These are phyloP conservation scores for Fraxinus ornus DNA, from an alignment of 305 asterid genomes.

Conservation along the genomic window DNA sequence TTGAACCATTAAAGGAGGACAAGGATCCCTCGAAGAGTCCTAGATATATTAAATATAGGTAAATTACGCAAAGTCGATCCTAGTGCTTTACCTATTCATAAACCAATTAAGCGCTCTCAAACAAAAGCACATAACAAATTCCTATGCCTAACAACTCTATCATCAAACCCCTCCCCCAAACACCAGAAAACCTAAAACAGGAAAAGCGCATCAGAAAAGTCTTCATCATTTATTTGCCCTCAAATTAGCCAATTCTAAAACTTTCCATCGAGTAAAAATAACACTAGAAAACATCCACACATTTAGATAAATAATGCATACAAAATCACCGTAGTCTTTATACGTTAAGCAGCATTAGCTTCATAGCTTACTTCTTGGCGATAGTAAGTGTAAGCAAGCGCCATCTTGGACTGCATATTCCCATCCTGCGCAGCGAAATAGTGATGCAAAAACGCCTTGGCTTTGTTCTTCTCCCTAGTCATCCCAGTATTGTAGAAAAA, in stretches of 20 bases:
- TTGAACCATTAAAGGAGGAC: too few relatives aligned
- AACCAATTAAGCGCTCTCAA: too few relatives aligned
- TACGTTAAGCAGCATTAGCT: neutral
- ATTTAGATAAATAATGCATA: neutral
- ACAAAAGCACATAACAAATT: too few relatives aligned
- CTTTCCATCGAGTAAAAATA: neutral
- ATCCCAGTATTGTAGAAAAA: slow-evolving; percentile 75
- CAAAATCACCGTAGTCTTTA: neutral
- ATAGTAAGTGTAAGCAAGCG: slow-evolving; percentile 63
- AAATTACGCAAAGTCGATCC: too few relatives aligned
- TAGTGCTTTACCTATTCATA: too few relatives aligned
- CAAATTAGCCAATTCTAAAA: neutral
- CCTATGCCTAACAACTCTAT: neutral
- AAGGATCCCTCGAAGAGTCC: too few relatives aligned
- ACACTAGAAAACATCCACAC: neutral
- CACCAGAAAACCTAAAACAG: neutral
- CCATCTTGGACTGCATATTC: slow-evolving; percentile 87
- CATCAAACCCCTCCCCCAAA: neutral
- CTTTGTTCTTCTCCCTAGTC: slow-evolving; percentile 67
- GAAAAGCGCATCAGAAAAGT: neutral
- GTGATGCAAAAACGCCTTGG: slow-evolving; percentile 69
- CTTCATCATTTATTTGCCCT: neutral
- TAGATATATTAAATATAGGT: too few relatives aligned
- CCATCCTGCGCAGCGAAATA: slow-evolving; percentile 81
- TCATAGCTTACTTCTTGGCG: slow-evolving; percentile 64